Conservation (phyloP, 2,329 filamentous ascomycete species). For the Talaromyces amestolkiae region DNA sequence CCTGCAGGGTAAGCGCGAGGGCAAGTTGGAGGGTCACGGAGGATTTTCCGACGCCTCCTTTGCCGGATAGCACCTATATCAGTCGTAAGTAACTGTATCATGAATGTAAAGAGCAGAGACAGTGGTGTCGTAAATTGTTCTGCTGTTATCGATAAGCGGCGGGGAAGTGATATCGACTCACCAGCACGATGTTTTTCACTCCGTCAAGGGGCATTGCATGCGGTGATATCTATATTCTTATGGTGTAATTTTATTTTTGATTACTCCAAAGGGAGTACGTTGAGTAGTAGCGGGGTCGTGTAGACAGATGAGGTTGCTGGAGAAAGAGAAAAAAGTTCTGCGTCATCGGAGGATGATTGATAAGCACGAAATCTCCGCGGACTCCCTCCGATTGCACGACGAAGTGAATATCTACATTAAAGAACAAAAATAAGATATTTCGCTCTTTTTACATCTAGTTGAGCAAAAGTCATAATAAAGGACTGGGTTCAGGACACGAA, state of each 20-base stretch:
- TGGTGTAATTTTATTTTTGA: too few species aligned
- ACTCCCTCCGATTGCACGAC: background rate
- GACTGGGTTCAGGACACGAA: background rate
- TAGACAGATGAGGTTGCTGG: constrained; percentile 2
- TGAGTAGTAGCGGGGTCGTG: background rate
- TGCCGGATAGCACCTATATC: constrained; percentile 75
- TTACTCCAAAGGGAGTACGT: background rate
- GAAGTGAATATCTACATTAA: background rate
- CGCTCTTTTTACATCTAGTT: too few species aligned
- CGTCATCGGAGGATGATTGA: constrained; percentile 21
- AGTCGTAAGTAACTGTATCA: background rate
- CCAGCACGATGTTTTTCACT: constrained; percentile 45
- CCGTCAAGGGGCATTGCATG: constrained; percentile 41
- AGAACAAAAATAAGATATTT: too few species aligned
- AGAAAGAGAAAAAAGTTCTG: constrained; percentile 13
- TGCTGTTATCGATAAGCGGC: constrained; percentile 29
- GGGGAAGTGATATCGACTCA: constrained; percentile 26
- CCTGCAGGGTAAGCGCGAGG: constrained; percentile 78
- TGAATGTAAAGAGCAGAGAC: background rate
- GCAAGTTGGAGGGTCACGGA: constrained; percentile 96
- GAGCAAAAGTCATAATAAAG: background rate
- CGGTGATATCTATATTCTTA: background rate
- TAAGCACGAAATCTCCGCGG: constrained; percentile 17
- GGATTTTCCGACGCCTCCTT: constrained; percentile 97
- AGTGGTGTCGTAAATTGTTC: background rate